phyloP scores from a whole-genome alignment of 176 grass and related monocot genomes.

The Chrysopogon serrulatus region DNA sequence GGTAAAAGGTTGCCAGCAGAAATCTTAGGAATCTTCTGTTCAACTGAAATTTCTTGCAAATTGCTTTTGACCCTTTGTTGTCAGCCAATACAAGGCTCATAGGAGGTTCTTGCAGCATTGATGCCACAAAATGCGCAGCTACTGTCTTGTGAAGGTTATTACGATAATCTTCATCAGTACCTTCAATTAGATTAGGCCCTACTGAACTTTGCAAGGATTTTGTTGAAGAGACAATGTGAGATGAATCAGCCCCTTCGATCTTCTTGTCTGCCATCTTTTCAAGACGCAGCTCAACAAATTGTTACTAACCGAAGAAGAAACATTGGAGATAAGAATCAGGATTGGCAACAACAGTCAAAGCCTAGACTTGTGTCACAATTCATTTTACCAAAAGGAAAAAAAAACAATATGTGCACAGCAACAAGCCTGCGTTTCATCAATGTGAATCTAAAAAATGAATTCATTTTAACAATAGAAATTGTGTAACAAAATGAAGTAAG shows the following conservation, averaged over 20 bases:
- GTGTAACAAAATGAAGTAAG: too few species aligned
- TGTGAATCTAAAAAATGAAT: neutral
- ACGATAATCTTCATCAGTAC: slow-evolving; percentile 4
- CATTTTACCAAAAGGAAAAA: slow-evolving; percentile 25
- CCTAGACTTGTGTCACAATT: neutral
- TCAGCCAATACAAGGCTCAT: neutral
- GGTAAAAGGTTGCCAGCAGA: slow-evolving; percentile 14
- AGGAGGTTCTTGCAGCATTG: slow-evolving; percentile 17
- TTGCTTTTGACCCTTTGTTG: slow-evolving; percentile 15
- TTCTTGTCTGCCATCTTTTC: slow-evolving; percentile 32
- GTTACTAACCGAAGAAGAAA: slow-evolving; percentile 20
- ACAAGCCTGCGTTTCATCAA: slow-evolving; percentile 5
- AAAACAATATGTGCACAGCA: neutral
- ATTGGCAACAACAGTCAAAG: neutral
- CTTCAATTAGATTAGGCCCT: too few species aligned
- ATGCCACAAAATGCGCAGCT: slow-evolving; percentile 19
- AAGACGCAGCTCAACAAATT: neutral
- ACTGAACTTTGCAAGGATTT: slow-evolving; percentile 33
- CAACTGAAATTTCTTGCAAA: slow-evolving; percentile 21
- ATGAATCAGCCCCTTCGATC: slow-evolving; percentile 11
- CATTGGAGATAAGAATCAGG: slow-evolving; percentile 9
- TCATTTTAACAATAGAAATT: too few species aligned
- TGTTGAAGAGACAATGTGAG: slow-evolving; percentile 6
- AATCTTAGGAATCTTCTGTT: slow-evolving; percentile 7
- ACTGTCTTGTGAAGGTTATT: slow-evolving; percentile 23